Base-by-base conservation (phyloP, 2,329 filamentous ascomycete genomes). In the Curvularia eragrostidis region DNA sequence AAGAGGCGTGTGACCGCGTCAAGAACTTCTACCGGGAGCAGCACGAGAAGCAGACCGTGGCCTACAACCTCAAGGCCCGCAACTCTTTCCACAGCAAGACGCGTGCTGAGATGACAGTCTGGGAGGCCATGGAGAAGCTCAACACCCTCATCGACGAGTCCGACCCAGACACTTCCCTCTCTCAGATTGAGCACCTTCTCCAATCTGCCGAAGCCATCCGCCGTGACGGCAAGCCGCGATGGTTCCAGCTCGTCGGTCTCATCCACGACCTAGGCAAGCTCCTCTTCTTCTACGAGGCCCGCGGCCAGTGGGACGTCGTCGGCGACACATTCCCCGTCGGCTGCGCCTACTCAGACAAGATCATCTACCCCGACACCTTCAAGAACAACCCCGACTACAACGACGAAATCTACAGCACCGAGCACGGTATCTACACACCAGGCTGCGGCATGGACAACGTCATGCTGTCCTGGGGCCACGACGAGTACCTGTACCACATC, bases 261-360 rank as follows among this genome's bases (percentile, higher is more conserved):
- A 89, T 93, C 75, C 90, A 93, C 77, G 90, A 93, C 72, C 82
- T 93, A 1, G 90, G 90, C 75, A 93, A 93, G 79, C 84, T 93
- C 10, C 85, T 92, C 63, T 91, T 88, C 82, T 91, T 92, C 80
- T 90, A 90, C 79, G 90, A 87, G 60, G 91, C 90, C n/a, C 81
- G 89, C 70, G 92, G 92, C 50, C 93, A 96, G 79, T 97, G 93
- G 93, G 92, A 96, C 72, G 92, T 96, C 3, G 93, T 97, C 24
- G 93, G 93, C 56, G 90, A 93, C 77, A 93, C 90, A 0, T 93
- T 93, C 78, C 89, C 89, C 44, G 89, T 93, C 41, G 90, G 90
- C 68, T 91, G 89, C 75, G 85, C 84, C 61, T 92, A 91, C 72
- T 89, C 91, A 72, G 80, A 88, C 58, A 82, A 84, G 65, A 94